Base-by-base conservation (phyloP, 2,329 filamentous ascomycete genomes). In the Fusarium temperatum region DNA sequence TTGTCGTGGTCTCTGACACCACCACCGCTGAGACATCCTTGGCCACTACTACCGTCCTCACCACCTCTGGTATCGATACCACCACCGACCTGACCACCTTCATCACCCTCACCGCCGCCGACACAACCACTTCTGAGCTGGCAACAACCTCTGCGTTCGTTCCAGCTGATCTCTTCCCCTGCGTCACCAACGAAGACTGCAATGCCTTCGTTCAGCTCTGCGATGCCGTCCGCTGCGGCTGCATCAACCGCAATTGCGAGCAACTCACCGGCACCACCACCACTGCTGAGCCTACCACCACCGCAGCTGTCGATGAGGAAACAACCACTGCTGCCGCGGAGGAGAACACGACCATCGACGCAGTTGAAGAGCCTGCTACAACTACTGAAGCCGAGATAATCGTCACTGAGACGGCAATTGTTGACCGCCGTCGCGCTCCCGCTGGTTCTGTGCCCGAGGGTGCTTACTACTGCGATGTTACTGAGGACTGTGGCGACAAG, bases 131-230 rank as follows among this genome's bases (percentile, higher is more conserved):
- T 13, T 61, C 41, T 7, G 50, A 44, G 0, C 17, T 32, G 5
- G 24, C 55, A 0, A 54, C 65, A 1, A 54, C 66, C 0, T 66
- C 66, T 6, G 42, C 50, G 4, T 61, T 53, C 5, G 48, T 68
- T 3, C 66, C 66, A 0, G 66, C 66, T 3, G 62, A 66, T n/a
- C 42, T 68, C 2, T 59, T 68, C 30, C 66, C 66, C 6, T 68
- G 66, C 14, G 3, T 0, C 2, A 8, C 6, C 17, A 50, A 18
- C 24, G 2, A 7, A 0, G 48, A 66, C 20, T 68, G 66, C 8
- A 3, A 8, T 8, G 30, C 18, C 2, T 28, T 2, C 5, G 3
- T 38, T 10, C 11, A 28, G n/a, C n/a, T 55, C 6, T 68, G 66
- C n/a, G 66, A 68, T 20, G 3, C 28, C 3, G 1, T 18, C 36